These are phyloP conservation scores for Aspergillus spinulosporus DNA, from an alignment of 2,329 filamentous ascomycete genomes.

Conservation along the genomic window DNA sequence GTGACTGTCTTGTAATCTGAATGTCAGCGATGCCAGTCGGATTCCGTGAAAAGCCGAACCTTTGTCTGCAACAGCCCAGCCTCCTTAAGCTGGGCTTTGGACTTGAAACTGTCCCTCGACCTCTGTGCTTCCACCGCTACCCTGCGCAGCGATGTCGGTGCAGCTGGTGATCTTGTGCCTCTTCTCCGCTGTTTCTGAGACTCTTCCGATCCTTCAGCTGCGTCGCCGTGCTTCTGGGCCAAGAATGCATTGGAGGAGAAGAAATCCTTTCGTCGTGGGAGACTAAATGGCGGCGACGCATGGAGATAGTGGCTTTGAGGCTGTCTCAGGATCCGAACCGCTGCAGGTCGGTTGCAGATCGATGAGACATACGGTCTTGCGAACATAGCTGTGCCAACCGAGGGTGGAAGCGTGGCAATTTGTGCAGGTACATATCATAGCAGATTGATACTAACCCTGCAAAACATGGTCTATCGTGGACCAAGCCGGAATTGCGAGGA, in stretches of 20 bases:
- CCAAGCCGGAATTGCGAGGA: slow-evolving; percentile 1
- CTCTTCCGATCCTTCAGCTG: slow-evolving; percentile 21
- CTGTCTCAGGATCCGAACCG: slow-evolving; percentile 27
- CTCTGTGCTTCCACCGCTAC: slow-evolving; percentile 83
- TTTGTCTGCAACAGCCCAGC: slow-evolving; percentile 40
- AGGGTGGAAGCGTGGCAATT: neutral
- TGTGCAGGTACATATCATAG: slow-evolving; percentile 5
- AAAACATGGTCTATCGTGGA: neutral
- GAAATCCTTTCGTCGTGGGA: slow-evolving; percentile 59
- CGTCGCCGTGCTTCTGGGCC: slow-evolving; percentile 39
- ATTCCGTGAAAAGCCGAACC: slow-evolving; percentile 22
- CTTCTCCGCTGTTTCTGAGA: slow-evolving; percentile 49
- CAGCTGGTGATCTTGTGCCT: slow-evolving; percentile 50
- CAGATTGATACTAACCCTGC: neutral
- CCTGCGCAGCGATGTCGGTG: slow-evolving; percentile 75
- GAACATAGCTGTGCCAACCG: slow-evolving; percentile 37
- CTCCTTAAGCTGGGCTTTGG: slow-evolving; percentile 44
- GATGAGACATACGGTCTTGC: slow-evolving; percentile 33
- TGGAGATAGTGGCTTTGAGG: slow-evolving; percentile 38
- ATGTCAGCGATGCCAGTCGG: slow-evolving; percentile 17
- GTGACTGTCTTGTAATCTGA: slow-evolving; percentile 52
- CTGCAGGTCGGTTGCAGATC: slow-evolving; percentile 32
- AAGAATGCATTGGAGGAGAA: slow-evolving; percentile 66
- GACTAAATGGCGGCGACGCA: slow-evolving; percentile 35
- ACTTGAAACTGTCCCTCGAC: slow-evolving; percentile 55